A percentile compares a stretch with the other conserved stretches of the same genome.
These are phyloP conservation scores for Dactylellina sp. DNA, from an alignment of 2,329 filamentous ascomycete genomes.

Conservation along the genomic window DNA sequence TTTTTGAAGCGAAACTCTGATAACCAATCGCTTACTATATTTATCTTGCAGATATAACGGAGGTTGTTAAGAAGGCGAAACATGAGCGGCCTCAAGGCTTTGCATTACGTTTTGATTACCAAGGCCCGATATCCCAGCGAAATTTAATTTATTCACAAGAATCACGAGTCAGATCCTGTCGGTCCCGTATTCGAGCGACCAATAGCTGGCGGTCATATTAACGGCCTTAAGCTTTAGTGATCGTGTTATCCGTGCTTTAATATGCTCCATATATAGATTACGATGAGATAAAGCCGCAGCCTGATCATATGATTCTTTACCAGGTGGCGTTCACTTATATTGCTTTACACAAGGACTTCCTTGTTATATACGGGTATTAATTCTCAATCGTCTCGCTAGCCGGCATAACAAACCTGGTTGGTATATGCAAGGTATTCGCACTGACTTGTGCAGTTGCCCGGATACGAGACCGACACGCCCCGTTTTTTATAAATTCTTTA, in stretches of 20 bases:
- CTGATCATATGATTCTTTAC: conserved; percentile 41
- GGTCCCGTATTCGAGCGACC: conserved; percentile 9
- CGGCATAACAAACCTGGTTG: conserved; percentile 31
- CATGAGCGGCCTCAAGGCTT: conserved; percentile 6
- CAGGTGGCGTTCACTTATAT: conserved; percentile 18
- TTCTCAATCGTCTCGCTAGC: conserved; percentile 31
- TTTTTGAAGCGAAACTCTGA: not conserved
- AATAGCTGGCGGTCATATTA: conserved; percentile 8
- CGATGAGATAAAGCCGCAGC: conserved; percentile 11
- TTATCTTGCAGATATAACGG: conserved; percentile 36
- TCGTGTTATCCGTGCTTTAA: conserved; percentile 33
- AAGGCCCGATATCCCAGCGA: conserved; percentile 31
- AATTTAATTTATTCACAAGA: conserved; percentile 37
- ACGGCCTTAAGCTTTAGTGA: conserved; percentile 32
- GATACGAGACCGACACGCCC: conserved; percentile 36
- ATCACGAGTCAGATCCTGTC: conserved; percentile 32
- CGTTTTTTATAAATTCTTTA: conserved; percentile 48
- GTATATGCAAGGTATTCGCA: conserved; percentile 32
- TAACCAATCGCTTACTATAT: conserved; percentile 40
- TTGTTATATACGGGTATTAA: conserved; percentile 43
- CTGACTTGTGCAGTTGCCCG: conserved; percentile 7
- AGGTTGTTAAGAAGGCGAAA: conserved; percentile 34
- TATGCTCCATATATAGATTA: conserved; percentile 32
- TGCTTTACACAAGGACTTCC: conserved; percentile 24
- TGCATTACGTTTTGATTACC: conserved; percentile 26